phyloP scores from a whole-genome alignment of 2,329 filamentous ascomycete genomes.

The Fusarium temperatum region DNA sequence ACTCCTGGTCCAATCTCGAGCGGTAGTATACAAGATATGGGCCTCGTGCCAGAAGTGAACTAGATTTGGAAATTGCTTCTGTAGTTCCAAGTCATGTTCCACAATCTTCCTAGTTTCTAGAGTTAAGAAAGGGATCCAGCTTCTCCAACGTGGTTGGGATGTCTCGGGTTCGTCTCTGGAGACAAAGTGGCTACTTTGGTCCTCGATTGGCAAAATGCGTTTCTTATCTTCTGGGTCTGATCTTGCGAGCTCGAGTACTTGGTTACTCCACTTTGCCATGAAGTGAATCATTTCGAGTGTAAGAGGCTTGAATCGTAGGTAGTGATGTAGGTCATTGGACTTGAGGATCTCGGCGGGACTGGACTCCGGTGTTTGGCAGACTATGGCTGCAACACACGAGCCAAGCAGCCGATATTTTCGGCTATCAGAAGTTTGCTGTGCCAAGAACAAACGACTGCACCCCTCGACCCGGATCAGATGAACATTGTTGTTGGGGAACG shows the following conservation, averaged over 20 bases:
- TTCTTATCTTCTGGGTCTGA: fast-evolving
- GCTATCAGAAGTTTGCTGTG: fast-evolving
- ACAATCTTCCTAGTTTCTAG: fast-evolving
- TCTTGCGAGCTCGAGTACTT: fast-evolving
- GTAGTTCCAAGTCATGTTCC: fast-evolving
- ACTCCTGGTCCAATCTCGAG: background rate
- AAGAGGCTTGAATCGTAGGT: background rate
- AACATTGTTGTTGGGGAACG: fast-evolving
- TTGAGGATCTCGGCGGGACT: fast-evolving
- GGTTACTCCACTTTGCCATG: fast-evolving
- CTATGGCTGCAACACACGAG: background rate
- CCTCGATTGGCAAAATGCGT: fast-evolving
- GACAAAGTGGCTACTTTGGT: fast-evolving
- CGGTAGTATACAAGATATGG: fast-evolving
- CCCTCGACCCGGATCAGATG: background rate
- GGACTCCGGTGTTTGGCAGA: fast-evolving
- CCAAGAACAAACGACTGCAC: fast-evolving
- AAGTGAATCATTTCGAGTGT: background rate
- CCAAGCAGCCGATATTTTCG: fast-evolving
- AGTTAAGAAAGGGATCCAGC: background rate
- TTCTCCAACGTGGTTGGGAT: background rate
- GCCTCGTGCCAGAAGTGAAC: background rate
- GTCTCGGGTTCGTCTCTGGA: fast-evolving
- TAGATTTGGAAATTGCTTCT: background rate
- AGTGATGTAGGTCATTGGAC: fast-evolving